Evolutionary conservation across 768 basidiomycete genomes (phyloP).

Genomic region (Erythrobasidium yunnanense): DNA sequence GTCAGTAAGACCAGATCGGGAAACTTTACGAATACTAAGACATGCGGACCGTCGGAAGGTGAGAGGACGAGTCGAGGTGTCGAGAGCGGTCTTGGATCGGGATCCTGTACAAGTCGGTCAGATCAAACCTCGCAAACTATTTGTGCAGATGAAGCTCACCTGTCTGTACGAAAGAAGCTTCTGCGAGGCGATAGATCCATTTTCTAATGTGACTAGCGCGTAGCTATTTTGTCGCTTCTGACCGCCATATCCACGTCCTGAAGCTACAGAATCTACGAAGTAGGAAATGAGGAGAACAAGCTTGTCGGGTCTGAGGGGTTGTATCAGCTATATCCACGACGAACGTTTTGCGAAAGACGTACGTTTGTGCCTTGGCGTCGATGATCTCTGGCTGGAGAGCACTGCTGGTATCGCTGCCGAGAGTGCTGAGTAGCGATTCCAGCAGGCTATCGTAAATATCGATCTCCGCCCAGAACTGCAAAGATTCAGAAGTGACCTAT

Average conservation of each 20-base stretch:
- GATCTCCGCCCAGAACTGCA: not conserved
- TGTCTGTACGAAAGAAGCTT: not conserved
- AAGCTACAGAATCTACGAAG: not conserved
- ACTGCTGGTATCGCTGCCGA: not conserved
- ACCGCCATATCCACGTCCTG: not conserved
- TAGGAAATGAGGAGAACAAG: not conserved
- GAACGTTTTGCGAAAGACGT: not conserved
- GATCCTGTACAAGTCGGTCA: slow-evolving; percentile 21
- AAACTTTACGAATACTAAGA: slow-evolving; percentile 41
- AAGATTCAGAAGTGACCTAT: not conserved
- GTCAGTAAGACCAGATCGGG: slow-evolving; percentile 39
- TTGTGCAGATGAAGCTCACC: no score
- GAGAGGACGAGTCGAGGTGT: slow-evolving; percentile 40
- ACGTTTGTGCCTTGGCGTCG: not conserved
- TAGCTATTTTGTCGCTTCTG: not conserved
- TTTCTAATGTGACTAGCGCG: not conserved
- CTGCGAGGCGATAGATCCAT: not conserved
- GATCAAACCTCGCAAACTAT: no score
- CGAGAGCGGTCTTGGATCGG: slow-evolving; percentile 41
- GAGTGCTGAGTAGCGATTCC: not conserved
- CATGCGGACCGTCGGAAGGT: slow-evolving; percentile 8
- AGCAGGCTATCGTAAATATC: not conserved
- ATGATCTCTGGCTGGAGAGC: not conserved
- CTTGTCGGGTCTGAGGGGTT: not conserved
- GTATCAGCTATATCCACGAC: not conserved